phyloP scores from a whole-genome alignment of 768 basidiomycete genomes.

The Mrakia gelida region DNA sequence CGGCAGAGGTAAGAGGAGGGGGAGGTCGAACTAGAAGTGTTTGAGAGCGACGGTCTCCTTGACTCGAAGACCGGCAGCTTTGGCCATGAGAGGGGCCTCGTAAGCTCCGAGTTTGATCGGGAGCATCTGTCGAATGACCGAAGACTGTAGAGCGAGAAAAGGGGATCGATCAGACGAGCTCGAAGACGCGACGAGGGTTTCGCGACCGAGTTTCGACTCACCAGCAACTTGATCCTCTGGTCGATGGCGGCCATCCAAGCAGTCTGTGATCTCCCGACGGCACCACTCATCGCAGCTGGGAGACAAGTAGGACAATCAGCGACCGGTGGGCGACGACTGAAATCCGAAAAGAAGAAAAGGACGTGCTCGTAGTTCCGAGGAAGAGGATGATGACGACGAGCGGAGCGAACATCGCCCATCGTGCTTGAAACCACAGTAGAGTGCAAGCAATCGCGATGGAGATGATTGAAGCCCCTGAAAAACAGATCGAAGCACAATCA shows the following conservation, averaged over 20 bases:
- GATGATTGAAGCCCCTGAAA: neutral
- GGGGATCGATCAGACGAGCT: neutral
- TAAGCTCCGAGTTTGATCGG: constrained; percentile 26
- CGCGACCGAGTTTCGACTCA: neutral
- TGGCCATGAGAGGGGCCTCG: neutral
- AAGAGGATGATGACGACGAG: constrained; percentile 19
- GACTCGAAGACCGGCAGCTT: neutral
- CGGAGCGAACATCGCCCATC: constrained; percentile 15
- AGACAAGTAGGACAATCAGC: neutral
- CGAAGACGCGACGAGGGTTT: too few species aligned
- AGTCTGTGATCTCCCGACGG: constrained; percentile 4
- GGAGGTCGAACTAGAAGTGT: constrained; percentile 18
- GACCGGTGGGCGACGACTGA: neutral
- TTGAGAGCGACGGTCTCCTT: neutral
- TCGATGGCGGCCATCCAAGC: constrained; percentile 21
- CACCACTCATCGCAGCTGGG: neutral
- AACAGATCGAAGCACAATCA: too few species aligned
- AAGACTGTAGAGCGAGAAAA: neutral
- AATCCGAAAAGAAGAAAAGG: neutral
- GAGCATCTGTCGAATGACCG: neutral
- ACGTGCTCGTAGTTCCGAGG: neutral
- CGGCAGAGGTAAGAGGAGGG: neutral
- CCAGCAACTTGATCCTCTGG: constrained; percentile 24
- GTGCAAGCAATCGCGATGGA: constrained; percentile 14
- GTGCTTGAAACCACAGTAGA: constrained; percentile 17